A percentile compares a stretch with the other conserved stretches of the same genome.
Evolutionary conservation across 1,284 basidiomycete genomes (phyloP).

Genomic region (Pyrrhoderma noxium): DNA sequence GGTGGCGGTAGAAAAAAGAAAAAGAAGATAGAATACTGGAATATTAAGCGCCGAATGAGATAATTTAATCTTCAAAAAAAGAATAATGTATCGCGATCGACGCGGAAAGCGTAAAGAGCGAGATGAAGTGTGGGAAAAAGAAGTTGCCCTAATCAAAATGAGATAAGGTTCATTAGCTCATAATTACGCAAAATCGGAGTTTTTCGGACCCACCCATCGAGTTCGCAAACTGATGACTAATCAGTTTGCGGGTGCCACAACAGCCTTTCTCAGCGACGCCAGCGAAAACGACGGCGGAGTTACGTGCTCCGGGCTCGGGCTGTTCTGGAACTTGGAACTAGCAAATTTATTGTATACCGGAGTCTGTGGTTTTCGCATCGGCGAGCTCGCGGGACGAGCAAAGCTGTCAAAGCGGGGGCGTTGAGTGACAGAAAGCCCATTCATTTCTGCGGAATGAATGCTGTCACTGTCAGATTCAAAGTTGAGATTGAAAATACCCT

Average conservation of each 20-base stretch:
- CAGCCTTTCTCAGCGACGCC: constrained; percentile 9
- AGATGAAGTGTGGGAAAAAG: not conserved
- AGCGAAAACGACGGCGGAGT: constrained; percentile 16
- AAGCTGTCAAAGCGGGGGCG: constrained; percentile 9
- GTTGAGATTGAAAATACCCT: constrained; percentile 11
- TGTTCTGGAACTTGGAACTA: constrained; percentile 19
- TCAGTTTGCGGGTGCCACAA: constrained; percentile 8
- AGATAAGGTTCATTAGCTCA: not conserved
- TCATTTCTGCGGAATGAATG: constrained; percentile 4
- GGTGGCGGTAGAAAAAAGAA: not conserved
- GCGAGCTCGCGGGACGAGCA: no score
- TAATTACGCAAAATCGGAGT: not conserved
- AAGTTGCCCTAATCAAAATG: not conserved
- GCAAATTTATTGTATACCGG: constrained; percentile 10
- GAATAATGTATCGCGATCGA: constrained; percentile 20
- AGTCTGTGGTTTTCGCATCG: no score
- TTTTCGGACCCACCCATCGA: constrained; percentile 4
- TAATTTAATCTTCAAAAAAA: constrained; percentile 18
- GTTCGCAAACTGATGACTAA: not conserved
- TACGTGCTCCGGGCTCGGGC: constrained; percentile 18
- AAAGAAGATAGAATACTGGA: constrained; percentile 4
- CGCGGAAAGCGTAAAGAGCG: constrained; percentile 16
- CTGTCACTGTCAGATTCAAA: constrained; percentile 16
- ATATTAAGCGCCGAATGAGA: constrained; percentile 18
- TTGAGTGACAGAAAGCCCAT: constrained; percentile 7